Base-by-base conservation (phyloP, 345 rosid species). In the Gossypium anomalum region DNA sequence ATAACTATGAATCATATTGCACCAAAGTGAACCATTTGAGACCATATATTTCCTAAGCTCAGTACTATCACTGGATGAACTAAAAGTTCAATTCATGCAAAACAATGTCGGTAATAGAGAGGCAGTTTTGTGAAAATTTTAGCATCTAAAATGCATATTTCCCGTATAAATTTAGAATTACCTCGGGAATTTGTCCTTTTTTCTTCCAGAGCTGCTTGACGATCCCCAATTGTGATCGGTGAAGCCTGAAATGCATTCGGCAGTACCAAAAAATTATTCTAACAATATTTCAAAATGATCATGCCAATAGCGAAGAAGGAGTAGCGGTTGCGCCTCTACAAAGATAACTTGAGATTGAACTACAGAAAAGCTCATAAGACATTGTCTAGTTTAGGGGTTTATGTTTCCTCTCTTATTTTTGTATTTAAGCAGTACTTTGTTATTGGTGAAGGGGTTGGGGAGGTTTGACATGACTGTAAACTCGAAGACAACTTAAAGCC, bases 161-260 rank as follows among this genome's bases (percentile, higher is more conserved):
- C 43, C 53, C 45, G 2, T 3, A 9, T 25, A 27, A 78, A 49
- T 63, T 59, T 72, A 48, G 53, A 76, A 65, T 77, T 76, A 82
- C 92, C 92, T 78, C 86, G 86, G 72, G 83, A 79, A 41, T 81
- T 88, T 44, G 90, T 83, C 84, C 90, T 85, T 82, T 88, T 88
- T 75, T 83, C 90, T 80, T 88, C 89, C 16, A 88, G 81, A 61
- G 75, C 80, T 9, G 89, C 90, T 56, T 20, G 78, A 5, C 60
- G 79, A 82, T 82, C 87, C 81, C 87, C 87, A 57, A 88, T 74
- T 49, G 22, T 79, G 38, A 88, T 66, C 12, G 89, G 86, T 13
- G 92, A 85, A 75, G 87, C 87, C 92, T 88, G 85, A 66, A 82
- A 78, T 60, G 77, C 73, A 77, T 71, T 59, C 62, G 17, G 70